Conservation (phyloP, 2,329 filamentous ascomycete genomes). For the Fusarium illudens region DNA sequence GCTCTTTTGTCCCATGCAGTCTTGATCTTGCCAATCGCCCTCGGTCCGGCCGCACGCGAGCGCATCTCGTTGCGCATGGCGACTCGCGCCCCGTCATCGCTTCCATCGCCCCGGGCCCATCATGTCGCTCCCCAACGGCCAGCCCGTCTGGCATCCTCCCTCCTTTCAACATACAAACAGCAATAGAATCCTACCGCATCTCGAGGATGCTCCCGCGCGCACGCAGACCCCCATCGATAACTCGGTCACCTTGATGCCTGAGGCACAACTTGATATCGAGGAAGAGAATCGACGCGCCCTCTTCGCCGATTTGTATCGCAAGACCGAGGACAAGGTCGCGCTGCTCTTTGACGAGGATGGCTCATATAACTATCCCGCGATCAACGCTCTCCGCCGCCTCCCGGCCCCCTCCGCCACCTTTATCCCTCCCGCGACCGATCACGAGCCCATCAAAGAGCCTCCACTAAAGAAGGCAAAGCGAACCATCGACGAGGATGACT, state of each 20-base stretch:
- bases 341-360: constrained; percentile 73
- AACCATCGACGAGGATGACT: constrained; percentile 84
- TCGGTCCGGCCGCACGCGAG: constrained; percentile 61
- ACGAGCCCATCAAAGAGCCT: constrained; percentile 66
- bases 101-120: constrained; percentile 60
- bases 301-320: constrained; percentile 81
- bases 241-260: constrained; percentile 63
- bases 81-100: constrained; percentile 58
- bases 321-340: constrained; percentile 79
- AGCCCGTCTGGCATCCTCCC: constrained; percentile 70
- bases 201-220: constrained; percentile 66
- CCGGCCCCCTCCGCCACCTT: constrained; percentile 50
- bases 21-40: constrained; percentile 57
- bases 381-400: constrained; percentile 62
- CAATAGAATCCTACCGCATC: constrained; percentile 61
- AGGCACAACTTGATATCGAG: constrained; percentile 67
- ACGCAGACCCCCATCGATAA: constrained; percentile 62
- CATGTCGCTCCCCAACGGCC: constrained; percentile 74
- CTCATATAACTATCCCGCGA: constrained; percentile 59
- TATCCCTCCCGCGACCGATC: constrained; percentile 65
- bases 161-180: constrained; percentile 59
- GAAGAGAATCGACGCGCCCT: constrained; percentile 76
- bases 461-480: constrained; percentile 78
- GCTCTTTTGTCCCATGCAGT: constrained; percentile 59
- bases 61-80: constrained; percentile 64